These are phyloP conservation scores for Urtica urens DNA, from an alignment of 306 rosid species.

Conservation along the genomic window DNA sequence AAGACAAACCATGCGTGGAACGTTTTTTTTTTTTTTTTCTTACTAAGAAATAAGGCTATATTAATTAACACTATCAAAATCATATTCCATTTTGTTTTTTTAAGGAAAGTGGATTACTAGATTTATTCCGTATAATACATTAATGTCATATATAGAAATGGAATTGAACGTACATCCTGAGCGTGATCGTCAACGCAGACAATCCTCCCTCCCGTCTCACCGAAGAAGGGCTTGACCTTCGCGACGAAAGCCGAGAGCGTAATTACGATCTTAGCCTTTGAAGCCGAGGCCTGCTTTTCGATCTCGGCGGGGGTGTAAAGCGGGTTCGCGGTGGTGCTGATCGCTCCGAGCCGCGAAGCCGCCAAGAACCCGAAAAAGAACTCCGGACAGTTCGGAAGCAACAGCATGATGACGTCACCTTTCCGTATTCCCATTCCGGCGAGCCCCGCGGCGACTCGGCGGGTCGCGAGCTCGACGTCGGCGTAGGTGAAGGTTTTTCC, in stretches of 20 bases:
- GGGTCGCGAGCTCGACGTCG: constrained; percentile 35
- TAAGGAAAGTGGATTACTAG: too few species aligned
- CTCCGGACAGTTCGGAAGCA: constrained; percentile 66
- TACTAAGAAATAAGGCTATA: too few species aligned
- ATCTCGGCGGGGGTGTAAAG: constrained; percentile 49
- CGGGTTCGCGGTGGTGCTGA: constrained; percentile 51
- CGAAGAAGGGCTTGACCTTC: constrained; percentile 20
- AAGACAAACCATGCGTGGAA: too few species aligned
- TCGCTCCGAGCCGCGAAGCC: constrained; percentile 49
- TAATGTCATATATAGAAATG: too few species aligned
- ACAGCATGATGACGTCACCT: constrained; percentile 55
- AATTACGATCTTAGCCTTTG: constrained; percentile 36
- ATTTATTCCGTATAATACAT: too few species aligned
- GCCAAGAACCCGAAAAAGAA: constrained; percentile 57
- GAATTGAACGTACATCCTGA: too few species aligned
- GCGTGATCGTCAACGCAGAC: constrained; percentile 24
- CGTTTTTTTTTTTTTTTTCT: too few species aligned
- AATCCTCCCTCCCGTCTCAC: constrained; percentile 8
- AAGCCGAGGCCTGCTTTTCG: constrained; percentile 38
- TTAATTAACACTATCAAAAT: too few species aligned
- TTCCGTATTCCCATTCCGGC: constrained; percentile 37
- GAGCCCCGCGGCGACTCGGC: constrained; percentile 51
- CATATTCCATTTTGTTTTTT: too few species aligned
- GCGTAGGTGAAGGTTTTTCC: constrained; percentile 38
- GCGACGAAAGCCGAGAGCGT: constrained; percentile 32